Conservation (phyloP, 108 stramenopile species). For the Fistulifera pelliculosa region DNA sequence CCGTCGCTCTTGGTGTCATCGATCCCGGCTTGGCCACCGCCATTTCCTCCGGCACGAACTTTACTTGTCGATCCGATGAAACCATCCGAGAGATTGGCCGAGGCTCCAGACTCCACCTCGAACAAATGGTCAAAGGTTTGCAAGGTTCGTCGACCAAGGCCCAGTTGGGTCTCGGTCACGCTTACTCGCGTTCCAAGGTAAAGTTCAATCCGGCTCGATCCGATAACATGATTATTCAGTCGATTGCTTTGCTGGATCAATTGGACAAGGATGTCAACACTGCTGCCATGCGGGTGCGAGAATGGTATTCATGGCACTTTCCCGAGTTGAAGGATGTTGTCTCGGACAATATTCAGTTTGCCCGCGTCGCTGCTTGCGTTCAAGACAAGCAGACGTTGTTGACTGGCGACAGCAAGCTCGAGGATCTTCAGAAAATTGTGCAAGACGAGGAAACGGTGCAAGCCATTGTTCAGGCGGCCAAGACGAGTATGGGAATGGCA, state of each 20-base stretch:
- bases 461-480: slow-evolving; percentile 87
- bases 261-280: slow-evolving; percentile 99
- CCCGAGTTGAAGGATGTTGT: slow-evolving; percentile 95
- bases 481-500: slow-evolving; percentile 98
- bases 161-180: slow-evolving; percentile 97
- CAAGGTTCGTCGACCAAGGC: slow-evolving; percentile 87
- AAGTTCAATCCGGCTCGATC: slow-evolving; percentile 98
- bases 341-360: slow-evolving; percentile 98
- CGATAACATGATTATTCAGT: slow-evolving; percentile 99
- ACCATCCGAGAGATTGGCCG: slow-evolving; percentile 87
- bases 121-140: slow-evolving; percentile 88
- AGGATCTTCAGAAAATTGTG: slow-evolving; percentile 80
- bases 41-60: slow-evolving; percentile 79
- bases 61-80: slow-evolving; percentile 88
- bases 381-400: slow-evolving; percentile 72
- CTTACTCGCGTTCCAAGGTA: slow-evolving; percentile 96
- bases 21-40: slow-evolving; percentile 83
- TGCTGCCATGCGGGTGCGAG: slow-evolving; percentile 97
- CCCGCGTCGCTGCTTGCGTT: slow-evolving; percentile 78
- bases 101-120: slow-evolving; percentile 89
- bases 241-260: slow-evolving; percentile 98
- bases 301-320: slow-evolving; percentile 99
- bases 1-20: slow-evolving; percentile 79
- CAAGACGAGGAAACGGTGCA: slow-evolving; percentile 83
- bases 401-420: slow-evolving; percentile 22